These are phyloP conservation scores for Hanseniaspora sp. DNA, from an alignment of 1,139 yeast species.

Conservation along the genomic window DNA sequence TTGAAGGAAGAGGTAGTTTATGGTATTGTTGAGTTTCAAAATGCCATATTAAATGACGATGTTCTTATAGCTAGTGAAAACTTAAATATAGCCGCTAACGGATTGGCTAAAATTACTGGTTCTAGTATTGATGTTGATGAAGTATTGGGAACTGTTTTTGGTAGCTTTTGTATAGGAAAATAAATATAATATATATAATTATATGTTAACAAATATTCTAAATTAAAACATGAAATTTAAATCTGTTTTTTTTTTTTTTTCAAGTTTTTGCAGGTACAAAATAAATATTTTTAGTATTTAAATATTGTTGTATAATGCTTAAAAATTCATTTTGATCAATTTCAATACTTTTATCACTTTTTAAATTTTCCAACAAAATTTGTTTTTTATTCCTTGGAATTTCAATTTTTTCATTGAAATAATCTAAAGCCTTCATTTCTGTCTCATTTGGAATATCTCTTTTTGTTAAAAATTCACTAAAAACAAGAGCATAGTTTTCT, in stretches of 20 bases:
- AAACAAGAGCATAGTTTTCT: too few relatives aligned
- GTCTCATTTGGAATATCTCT: too few relatives aligned
- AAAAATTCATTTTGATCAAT: background rate
- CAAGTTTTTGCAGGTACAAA: background rate
- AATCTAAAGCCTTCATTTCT: too few relatives aligned
- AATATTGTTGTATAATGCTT: too few relatives aligned
- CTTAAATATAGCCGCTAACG: conserved; percentile 62
- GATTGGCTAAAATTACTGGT: conserved; percentile 88
- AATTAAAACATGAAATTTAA: too few relatives aligned
- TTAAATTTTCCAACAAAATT: background rate
- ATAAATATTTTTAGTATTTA: background rate
- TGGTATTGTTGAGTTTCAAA: conserved; percentile 54
- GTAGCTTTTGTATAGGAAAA: conserved; percentile 89
- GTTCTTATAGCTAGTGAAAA: conserved; percentile 76
- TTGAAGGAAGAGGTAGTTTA: conserved; percentile 59
- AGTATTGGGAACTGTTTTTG: conserved; percentile 77
- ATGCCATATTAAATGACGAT: conserved; percentile 46
- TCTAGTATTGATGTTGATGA: conserved; percentile 83
- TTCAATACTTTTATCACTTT: background rate
- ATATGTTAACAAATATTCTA: too few relatives aligned
- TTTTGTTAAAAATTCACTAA: too few relatives aligned
- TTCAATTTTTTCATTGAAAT: background rate
- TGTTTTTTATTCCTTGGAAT: background rate
- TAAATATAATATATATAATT: conserved; percentile 29
- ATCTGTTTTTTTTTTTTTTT: background rate